Evolutionary conservation across 2,329 filamentous ascomycete species (phyloP).

Genomic region (Colletotrichum camelliae): DNA sequence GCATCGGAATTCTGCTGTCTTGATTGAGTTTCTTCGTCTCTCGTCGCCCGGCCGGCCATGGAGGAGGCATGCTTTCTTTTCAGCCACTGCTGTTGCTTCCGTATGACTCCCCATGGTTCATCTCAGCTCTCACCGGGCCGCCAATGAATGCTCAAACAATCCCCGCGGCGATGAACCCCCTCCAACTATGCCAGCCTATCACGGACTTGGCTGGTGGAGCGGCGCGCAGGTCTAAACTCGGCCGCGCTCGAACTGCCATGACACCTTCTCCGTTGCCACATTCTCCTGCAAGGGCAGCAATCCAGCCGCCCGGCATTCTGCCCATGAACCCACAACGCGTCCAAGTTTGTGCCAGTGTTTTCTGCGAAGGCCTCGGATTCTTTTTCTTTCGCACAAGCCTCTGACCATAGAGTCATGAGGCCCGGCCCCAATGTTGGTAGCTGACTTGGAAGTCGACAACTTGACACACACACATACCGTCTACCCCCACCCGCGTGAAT

Average conservation of each 20-base stretch:
- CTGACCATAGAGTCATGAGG: not conserved
- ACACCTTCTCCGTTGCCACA: not conserved
- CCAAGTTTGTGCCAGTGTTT: not conserved
- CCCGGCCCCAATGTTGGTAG: not conserved
- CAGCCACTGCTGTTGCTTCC: not conserved
- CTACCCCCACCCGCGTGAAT: not conserved
- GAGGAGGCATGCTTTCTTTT: not conserved
- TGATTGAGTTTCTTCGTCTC: not conserved
- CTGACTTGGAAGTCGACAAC: not conserved
- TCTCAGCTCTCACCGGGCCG: slow-evolving; percentile 3
- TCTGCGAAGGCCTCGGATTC: not conserved
- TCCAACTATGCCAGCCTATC: not conserved
- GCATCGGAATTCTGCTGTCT: not conserved
- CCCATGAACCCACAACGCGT: not conserved
- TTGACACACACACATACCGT: not conserved
- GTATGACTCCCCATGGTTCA: slow-evolving; percentile 1
- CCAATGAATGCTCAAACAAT: not conserved
- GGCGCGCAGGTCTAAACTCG: not conserved
- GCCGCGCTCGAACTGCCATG: not conserved
- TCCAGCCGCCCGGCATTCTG: not conserved
- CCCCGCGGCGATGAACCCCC: not conserved
- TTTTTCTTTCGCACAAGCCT: not conserved
- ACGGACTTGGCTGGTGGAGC: not conserved
- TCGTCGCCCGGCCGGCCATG: not conserved
- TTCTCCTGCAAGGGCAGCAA: not conserved